Evolutionary conservation across 768 basidiomycete genomes (phyloP), one percentile per base, ranked within the genome.

Genomic region (Kwoniella dendrophila): DNA sequence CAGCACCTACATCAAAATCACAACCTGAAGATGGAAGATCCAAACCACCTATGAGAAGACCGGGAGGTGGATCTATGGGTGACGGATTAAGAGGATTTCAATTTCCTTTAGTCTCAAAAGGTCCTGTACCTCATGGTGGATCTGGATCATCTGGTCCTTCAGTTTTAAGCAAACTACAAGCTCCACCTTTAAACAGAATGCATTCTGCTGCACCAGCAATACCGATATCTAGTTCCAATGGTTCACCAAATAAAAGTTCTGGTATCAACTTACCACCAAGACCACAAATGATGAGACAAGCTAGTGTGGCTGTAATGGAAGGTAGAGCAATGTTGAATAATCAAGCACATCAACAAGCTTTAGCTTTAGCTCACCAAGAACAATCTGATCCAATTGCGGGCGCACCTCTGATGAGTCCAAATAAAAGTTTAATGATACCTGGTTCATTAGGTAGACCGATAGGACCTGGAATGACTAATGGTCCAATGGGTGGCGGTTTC

Each of bases 291-390:
- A 84, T 85, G 14, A 79, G 84, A n/a, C 83, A 85, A 55, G 83
- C 84, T 8, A 84, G 84, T 3, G 82, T 85, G 3, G 81, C 84
- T 2, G 81, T 85, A 12, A 83, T 86, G 82, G 86, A 87, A 53
- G 72, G 75, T 1, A 43, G 73, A 36, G 66, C 63, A 3, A 54
- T 59, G 20, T 48, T 63, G 36, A 66, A 65, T 20, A 57, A 66
- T 11, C 74, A 69, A 45, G 65, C 67, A 27, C 63, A 67, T 26
- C 54, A 54, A 10, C 62, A 58, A 36, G 68, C 69, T 4, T 48
- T 69, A 30, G 72, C 68, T 4, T 11, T 69, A 10, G 70, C 66
- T 18, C 52, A 60, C 20, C 61, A 51, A 1, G 33, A 62, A n/a
- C 60, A 70, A 32, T 59, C 59, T 11, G 36, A 30, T 20, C 10